Percentiles rank a stretch among this genome's conserved stretches.
Evolutionary conservation across 148 eudicot genomes (phyloP).

Genomic region (Chenopodium album): DNA sequence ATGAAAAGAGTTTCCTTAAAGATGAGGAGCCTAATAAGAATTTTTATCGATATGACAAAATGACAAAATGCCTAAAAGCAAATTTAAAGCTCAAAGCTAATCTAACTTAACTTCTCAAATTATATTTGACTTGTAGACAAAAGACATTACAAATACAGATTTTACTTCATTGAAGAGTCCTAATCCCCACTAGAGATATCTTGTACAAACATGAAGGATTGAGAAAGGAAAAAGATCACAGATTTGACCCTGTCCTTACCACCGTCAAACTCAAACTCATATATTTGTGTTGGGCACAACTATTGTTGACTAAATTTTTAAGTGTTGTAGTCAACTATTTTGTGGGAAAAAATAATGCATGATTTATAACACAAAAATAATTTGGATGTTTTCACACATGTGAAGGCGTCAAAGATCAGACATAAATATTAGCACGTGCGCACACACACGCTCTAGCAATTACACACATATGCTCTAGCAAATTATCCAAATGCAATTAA

Average conservation of each 20-base stretch:
- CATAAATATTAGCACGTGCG: too few relatives aligned
- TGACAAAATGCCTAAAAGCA: background rate
- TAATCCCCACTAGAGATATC: background rate
- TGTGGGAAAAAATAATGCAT: too few relatives aligned
- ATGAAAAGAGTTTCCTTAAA: background rate
- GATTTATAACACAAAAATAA: too few relatives aligned
- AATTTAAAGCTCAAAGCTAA: background rate
- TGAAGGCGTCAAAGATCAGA: too few relatives aligned
- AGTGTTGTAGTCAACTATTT: too few relatives aligned
- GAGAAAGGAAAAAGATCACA: background rate
- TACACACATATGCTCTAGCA: background rate
- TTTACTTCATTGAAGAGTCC: background rate
- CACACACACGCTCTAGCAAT: too few relatives aligned
- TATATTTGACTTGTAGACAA: background rate
- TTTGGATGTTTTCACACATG: too few relatives aligned
- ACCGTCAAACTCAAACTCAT: background rate
- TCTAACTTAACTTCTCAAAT: background rate
- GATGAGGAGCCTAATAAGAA: background rate
- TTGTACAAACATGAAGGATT: background rate
- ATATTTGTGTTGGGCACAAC: too few relatives aligned
- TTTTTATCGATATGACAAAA: background rate
- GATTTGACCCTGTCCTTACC: background rate
- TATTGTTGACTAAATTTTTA: too few relatives aligned
- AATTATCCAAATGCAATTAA: background rate
- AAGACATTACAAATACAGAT: background rate